Conservation (phyloP, 345 rosid species). For the Arabis hirsuta region DNA sequence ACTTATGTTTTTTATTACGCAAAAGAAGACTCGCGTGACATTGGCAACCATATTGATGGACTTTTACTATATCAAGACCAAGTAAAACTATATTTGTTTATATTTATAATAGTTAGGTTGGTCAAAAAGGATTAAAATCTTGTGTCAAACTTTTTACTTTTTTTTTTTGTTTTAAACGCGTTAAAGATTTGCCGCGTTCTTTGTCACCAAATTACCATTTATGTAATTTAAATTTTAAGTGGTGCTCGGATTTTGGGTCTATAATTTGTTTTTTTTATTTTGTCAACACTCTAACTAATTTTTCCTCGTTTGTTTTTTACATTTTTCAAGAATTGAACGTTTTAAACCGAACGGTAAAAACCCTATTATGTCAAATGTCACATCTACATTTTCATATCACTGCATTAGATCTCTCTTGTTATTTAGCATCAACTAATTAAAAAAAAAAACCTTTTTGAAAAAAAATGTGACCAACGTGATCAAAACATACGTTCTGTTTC, state of each 20-base stretch:
- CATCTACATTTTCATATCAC: background rate
- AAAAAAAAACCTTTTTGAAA: background rate
- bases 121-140: background rate
- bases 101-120: background rate
- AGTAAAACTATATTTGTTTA: no score
- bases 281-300: background rate
- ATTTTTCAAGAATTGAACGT: background rate
- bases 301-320: background rate
- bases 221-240: background rate
- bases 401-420: background rate
- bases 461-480: no score
- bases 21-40: constrained; percentile 19
- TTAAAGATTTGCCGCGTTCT: background rate
- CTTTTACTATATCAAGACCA: constrained; percentile 20
- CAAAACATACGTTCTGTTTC: no score
- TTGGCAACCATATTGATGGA: background rate
- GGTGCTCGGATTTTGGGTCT: background rate
- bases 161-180: no score
- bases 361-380: background rate
- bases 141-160: no score
- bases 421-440: constrained; percentile 3
- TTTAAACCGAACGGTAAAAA: background rate
- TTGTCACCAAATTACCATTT: no score
- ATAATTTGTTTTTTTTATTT: background rate
- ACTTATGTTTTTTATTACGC: background rate